Evolutionary conservation across 495 filamentous ascomycete species (phyloP).

Genomic region (Hyphodiscus hymeniophilus): DNA sequence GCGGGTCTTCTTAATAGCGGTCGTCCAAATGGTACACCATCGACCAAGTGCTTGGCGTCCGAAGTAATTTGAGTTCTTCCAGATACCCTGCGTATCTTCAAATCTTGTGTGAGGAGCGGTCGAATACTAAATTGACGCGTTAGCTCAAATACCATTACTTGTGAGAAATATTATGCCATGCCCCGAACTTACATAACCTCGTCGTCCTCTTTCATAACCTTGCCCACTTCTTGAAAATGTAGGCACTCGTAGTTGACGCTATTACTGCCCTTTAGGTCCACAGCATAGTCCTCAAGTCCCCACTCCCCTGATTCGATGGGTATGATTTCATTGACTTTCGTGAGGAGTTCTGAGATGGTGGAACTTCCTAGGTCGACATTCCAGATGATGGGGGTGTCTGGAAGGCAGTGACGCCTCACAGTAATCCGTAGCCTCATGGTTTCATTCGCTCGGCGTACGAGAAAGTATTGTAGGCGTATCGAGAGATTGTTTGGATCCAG

Average conservation of each 20-base stretch:
- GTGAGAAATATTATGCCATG: too few species aligned
- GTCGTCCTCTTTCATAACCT: conserved; percentile 73
- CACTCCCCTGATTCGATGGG: conserved; percentile 77
- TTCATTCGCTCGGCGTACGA: too few species aligned
- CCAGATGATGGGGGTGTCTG: conserved; percentile 71
- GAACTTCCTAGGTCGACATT: conserved; percentile 44
- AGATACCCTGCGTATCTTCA: conserved; percentile 62
- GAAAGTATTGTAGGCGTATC: too few species aligned
- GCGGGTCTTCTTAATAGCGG: conserved; percentile 50
- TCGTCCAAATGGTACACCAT: conserved; percentile 83
- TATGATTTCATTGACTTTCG: conserved; percentile 73
- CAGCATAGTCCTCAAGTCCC: conserved; percentile 90
- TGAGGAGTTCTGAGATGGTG: conserved; percentile 74
- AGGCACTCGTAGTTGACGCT: conserved; percentile 74
- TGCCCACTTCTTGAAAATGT: conserved; percentile 70
- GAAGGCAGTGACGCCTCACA: conserved; percentile 73
- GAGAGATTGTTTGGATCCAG: too few species aligned
- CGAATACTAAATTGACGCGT: conserved; percentile 53
- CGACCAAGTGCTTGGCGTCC: conserved; percentile 76
- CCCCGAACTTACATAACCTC: conserved; percentile 71
- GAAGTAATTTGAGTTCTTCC: conserved; percentile 77
- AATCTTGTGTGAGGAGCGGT: conserved; percentile 65
- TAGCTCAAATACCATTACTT: too few species aligned
- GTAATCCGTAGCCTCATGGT: conserved; percentile 74
- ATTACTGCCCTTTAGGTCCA: conserved; percentile 53